Evolutionary conservation across 331 rosid species (phyloP).

Genomic region (Acacia pycnantha): DNA sequence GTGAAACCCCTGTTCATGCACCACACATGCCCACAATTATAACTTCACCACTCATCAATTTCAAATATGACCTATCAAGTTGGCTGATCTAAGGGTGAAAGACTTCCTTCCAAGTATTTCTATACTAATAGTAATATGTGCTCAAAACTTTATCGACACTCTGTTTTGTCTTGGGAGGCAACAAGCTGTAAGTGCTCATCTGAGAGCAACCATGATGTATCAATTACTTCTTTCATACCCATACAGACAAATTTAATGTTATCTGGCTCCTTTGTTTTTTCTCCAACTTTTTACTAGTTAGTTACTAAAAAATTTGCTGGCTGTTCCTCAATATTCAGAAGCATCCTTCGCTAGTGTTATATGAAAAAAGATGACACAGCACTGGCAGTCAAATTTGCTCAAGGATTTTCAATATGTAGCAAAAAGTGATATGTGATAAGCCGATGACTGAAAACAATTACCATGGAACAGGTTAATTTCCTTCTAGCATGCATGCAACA

Average conservation of each 20-base stretch:
- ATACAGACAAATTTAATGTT: neutral
- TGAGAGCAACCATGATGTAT: neutral
- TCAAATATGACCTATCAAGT: neutral
- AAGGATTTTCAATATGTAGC: neutral
- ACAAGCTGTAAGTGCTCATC: neutral
- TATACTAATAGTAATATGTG: neutral
- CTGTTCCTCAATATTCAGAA: neutral
- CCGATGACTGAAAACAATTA: neutral
- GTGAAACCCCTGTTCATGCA: conserved; percentile 75
- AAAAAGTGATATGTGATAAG: neutral
- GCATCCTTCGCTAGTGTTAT: neutral
- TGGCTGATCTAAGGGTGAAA: neutral
- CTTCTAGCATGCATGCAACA: conserved; percentile 10
- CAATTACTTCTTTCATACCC: neutral
- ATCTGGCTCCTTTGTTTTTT: neutral
- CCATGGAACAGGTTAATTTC: conserved; percentile 15
- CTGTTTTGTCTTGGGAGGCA: conserved; percentile 13
- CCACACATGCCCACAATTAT: conserved; percentile 18
- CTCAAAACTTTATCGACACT: conserved; percentile 9
- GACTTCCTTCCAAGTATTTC: conserved; percentile 2
- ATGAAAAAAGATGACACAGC: neutral
- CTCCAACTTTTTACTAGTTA: neutral
- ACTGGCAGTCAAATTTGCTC: neutral
- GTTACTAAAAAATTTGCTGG: neutral
- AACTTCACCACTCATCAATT: conserved; percentile 24